These are phyloP conservation scores for Acmispon strigosus DNA, from an alignment of 306 rosid species.

Conservation along the genomic window DNA sequence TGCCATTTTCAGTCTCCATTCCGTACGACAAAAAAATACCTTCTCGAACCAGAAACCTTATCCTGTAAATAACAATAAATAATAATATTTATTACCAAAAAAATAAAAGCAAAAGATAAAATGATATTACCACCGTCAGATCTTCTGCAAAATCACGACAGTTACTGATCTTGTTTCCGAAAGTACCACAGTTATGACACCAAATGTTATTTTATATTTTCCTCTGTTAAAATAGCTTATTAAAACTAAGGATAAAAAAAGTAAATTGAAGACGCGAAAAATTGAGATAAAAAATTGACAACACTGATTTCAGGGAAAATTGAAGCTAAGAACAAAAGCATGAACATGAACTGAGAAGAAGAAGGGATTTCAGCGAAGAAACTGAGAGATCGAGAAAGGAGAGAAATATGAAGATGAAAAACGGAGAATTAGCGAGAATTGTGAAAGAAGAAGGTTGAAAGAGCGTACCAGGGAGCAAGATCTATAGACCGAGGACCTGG, in stretches of 20 bases:
- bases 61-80: not conserved
- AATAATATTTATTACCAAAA: not conserved
- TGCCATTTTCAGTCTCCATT: constrained; percentile 54
- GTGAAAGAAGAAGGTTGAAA: not conserved
- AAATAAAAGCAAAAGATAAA: not conserved
- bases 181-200: constrained; percentile 11
- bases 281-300: not conserved
- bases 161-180: constrained; percentile 29
- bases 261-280: not conserved
- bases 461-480: constrained; percentile 54
- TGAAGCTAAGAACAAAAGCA: constrained; percentile 1
- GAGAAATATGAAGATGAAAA: not conserved
- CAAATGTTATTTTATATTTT: not conserved
- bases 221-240: too few relatives aligned
- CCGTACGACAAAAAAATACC: constrained; percentile 29
- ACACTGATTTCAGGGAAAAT: not conserved
- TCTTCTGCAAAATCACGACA: constrained; percentile 31
- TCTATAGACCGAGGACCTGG: constrained; percentile 30
- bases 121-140: constrained; percentile 34
- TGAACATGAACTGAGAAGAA: not conserved
- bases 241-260: not conserved
- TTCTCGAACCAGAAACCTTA: constrained; percentile 22
- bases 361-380: not conserved
- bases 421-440: not conserved
- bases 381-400: not conserved